Evolutionary conservation across 441 rosid genomes (phyloP), one percentile per base, ranked within the genome.

Genomic region (Gossypium davidsonii): DNA sequence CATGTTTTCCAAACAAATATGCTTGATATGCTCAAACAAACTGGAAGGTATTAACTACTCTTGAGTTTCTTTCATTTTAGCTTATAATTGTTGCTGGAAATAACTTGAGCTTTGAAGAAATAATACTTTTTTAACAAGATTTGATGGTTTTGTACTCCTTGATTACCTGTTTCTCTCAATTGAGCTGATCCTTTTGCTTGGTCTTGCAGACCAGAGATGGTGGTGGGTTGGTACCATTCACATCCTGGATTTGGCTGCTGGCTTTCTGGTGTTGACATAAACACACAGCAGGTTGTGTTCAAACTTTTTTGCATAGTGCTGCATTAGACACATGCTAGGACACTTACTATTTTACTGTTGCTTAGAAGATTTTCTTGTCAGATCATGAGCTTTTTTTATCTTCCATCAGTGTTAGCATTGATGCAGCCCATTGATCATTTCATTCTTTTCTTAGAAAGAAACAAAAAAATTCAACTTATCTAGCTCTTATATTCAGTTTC

Each of bases 201-300:
- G 25, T 78, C 20, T 77, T 79, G 78, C 90, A 93, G 99, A 82
- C 99, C 97, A 44, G 98, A 95, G 79, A 95, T 95, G 99, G 99
- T 95, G 74, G 99, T 95, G 17, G 99, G 99, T 6, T 95, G 99
- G 99, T 95, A 93, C 83, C 99, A 95, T 79, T 93, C 99, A 1
- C 99, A 95, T 85, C 99, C 98, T 77, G 99, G 99, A 74, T 95
- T 95, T 80, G 99, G 99, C 61, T 95, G 98, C 81, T 95, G 99
- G 99, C 97, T 95, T 44, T 95, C 99, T 75, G 99, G 99, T 1
- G 99, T 95, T 58, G 99, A 95, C 86, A 93, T 95, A 76, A 95
- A 93, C 76, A 93, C 99, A 1, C 99, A 95, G 74, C 98, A 93
- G 97, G 99, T 93, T 61, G 63, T 53, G n/a, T 71, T 4, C 17